Conservation (phyloP, 2,329 filamentous ascomycete genomes). For the Lasiodiplodia sp. region DNA sequence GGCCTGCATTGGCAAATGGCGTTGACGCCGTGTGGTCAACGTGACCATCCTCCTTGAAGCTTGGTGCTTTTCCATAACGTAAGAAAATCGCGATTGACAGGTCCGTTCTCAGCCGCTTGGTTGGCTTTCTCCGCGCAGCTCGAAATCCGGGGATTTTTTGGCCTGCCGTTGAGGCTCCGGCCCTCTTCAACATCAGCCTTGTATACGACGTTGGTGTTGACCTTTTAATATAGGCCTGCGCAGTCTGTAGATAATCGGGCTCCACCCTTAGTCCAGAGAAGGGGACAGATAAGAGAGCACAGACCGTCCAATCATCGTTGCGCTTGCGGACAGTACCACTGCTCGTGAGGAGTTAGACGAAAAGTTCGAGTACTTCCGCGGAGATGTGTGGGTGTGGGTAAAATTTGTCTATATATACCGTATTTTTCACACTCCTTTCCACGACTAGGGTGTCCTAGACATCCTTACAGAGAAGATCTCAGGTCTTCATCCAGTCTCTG, state of each 20-base stretch:
- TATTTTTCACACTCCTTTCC: neutral
- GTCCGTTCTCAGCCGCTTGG: constrained; percentile 1
- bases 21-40: neutral
- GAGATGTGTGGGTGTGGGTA: neutral
- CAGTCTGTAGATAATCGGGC: neutral
- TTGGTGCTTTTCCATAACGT: constrained; percentile 29
- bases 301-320: constrained; percentile 15
- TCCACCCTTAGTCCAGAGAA: neutral
- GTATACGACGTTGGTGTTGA: constrained; percentile 25
- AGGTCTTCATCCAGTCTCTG: constrained; percentile 7
- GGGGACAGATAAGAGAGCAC: constrained; percentile 21
- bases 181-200: neutral
- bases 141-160: neutral
- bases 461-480: constrained; percentile 5
- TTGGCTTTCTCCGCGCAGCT: constrained; percentile 26
- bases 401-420: neutral
- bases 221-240: neutral
- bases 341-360: neutral
- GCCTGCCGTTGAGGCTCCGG: neutral
- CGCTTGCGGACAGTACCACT: neutral
- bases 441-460: neutral
- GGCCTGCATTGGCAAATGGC: neutral
- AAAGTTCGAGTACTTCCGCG: constrained; percentile 16
- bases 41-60: constrained; percentile 12
- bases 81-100: constrained; percentile 12